These are phyloP conservation scores for Leishmania mexicana DNA, from an alignment of 208 protist genomes.

Conservation along the genomic window DNA sequence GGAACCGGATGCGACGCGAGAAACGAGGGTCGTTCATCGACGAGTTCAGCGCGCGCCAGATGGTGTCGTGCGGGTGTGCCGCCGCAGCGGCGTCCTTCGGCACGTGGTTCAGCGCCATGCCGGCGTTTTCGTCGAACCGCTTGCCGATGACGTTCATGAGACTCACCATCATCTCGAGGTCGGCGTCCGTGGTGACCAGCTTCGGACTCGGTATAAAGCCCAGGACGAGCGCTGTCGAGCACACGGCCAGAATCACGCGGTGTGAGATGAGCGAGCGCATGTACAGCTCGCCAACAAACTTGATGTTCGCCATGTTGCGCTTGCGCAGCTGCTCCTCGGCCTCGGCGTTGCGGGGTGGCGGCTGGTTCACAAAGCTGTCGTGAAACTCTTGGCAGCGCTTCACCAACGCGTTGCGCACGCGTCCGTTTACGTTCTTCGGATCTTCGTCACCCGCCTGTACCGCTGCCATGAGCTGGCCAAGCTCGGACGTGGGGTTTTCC, in stretches of 20 bases:
- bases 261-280: conserved; percentile 67
- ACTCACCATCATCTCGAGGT: conserved; percentile 82
- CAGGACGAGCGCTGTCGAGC: conserved; percentile 42
- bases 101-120: conserved; percentile 21
- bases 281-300: conserved; percentile 91
- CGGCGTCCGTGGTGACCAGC: conserved; percentile 59
- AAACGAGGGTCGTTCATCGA: conserved; percentile 51
- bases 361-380: conserved; percentile 52
- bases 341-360: conserved; percentile 45
- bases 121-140: conserved; percentile 65
- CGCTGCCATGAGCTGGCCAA: conserved; percentile 34
- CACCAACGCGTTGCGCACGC: conserved; percentile 54
- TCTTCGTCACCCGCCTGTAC: conserved; percentile 24
- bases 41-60: conserved; percentile 62
- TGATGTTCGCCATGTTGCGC: conserved; percentile 91
- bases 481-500: conserved; percentile 36
- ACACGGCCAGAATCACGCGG: conserved; percentile 68
- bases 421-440: conserved; percentile 26
- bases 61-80: conserved; percentile 33
- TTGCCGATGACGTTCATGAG: conserved; percentile 86
- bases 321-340: conserved; percentile 71
- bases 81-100: conserved; percentile 18
- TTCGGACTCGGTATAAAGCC: conserved; percentile 32
- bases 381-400: conserved; percentile 60
- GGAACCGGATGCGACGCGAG: conserved; percentile 82